Evolutionary conservation across 2,329 filamentous ascomycete genomes (phyloP), one percentile per base, ranked within the genome.

Genomic region (Elsinoe fawcettii): DNA sequence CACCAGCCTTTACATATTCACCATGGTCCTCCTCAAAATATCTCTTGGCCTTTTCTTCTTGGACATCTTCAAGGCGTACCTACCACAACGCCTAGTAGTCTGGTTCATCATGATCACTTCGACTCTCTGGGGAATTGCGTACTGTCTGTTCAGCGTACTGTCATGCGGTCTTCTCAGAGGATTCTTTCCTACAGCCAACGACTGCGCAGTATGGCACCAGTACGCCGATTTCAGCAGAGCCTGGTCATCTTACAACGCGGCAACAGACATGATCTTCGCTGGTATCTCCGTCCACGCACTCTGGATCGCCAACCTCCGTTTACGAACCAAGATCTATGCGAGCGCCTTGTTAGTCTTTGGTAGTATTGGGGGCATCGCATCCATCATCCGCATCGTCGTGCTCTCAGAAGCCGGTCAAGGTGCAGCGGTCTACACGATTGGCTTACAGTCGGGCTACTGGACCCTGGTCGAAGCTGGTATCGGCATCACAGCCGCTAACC

Each of bases 131-230:
- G 73, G 77, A 3, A 59, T 73, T 1, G 65, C 73, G 6, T 79
- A 78, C 61, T 73, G 77, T 63, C 76, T 78, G 60, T 63, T 80
- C 51, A 68, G 76, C 27, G 67, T 75, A 6, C 70, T 79, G 37
- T 76, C 80, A 63, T 80, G 78, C 60, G 65, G 1, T 72, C 71
- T 51, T 79, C 78, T 61, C 80, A 77, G 78, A 51, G 70, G 25
- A 61, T 67, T 11, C 63, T 66, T 51, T 68, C 62, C 0, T 64
- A 66, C n/a, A 22, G 44, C 27, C 64, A 71, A 8, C 34, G 54
- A 41, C 39, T 61, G 59, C 55, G 47, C 55, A 20, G 53, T 46
- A 22, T 58, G 53, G n/a, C 30, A 44, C 25, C 30, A 51, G 12
- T 46, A 59, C 34, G 47, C 56, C 16, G 51, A 49, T n/a, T 57